phyloP scores from a whole-genome alignment of 352 stramenopile genomes.

The Phytophthora multivora region DNA sequence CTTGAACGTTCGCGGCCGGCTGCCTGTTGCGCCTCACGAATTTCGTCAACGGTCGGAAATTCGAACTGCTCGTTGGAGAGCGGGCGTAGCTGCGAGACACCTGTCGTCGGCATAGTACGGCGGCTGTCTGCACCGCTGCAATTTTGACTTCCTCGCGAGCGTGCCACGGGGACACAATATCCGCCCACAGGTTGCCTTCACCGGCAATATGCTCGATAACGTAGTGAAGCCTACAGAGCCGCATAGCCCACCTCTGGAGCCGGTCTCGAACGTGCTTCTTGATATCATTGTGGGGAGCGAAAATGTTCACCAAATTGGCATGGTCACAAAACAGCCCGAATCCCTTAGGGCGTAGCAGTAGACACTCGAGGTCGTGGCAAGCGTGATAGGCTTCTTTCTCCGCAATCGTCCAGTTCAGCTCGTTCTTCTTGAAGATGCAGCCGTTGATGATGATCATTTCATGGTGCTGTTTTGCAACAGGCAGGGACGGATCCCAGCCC shows the following conservation, averaged over 20 bases:
- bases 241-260: slow-evolving; percentile 20
- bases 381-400: not conserved
- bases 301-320: not conserved
- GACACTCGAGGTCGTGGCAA: not conserved
- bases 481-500: not conserved
- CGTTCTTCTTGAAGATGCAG: not conserved
- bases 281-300: not conserved
- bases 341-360: not conserved
- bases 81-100: not conserved
- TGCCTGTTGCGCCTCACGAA: not conserved
- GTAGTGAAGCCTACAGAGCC: slow-evolving; percentile 14
- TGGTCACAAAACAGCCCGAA: slow-evolving; percentile 7
- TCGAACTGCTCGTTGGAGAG: not conserved
- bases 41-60: slow-evolving; percentile 1
- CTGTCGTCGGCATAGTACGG: not conserved
- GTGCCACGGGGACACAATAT: slow-evolving; percentile 16
- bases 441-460: not conserved
- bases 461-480: not conserved
- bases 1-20: not conserved
- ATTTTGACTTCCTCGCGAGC: not conserved
- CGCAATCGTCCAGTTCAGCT: not conserved
- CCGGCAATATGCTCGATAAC: slow-evolving; percentile 19
- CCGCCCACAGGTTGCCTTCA: slow-evolving; percentile 1
- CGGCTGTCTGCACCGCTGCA: slow-evolving; percentile 2
- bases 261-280: slow-evolving; percentile 4